These are phyloP conservation scores for Teunomyces aglyptinius DNA, from an alignment of 805 yeast genomes.

Conservation along the genomic window DNA sequence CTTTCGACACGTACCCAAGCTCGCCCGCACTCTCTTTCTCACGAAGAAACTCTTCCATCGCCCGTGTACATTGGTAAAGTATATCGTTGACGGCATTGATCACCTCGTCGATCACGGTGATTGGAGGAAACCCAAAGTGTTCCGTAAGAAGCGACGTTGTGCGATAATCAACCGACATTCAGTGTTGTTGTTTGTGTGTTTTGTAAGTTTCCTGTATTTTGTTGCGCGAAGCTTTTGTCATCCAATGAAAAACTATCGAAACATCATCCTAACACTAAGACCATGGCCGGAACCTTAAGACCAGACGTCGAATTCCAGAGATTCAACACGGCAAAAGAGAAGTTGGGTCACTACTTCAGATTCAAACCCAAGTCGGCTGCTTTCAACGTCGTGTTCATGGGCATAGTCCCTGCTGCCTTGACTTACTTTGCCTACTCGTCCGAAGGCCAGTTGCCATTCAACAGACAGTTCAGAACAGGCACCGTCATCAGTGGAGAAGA, in stretches of 20 bases:
- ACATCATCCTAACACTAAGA: neutral
- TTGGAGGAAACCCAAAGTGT: slow-evolving; percentile 82
- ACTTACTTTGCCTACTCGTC: slow-evolving; percentile 34
- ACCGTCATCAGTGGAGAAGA: slow-evolving; percentile 35
- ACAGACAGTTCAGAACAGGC: slow-evolving; percentile 34
- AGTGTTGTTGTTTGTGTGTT: neutral
- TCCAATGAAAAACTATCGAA: slow-evolving; percentile 9
- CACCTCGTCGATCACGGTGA: slow-evolving; percentile 79
- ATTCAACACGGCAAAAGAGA: slow-evolving; percentile 43
- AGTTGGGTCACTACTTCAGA: slow-evolving; percentile 40
- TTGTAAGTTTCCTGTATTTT: neutral
- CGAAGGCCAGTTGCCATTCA: slow-evolving; percentile 37
- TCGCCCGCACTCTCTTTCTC: slow-evolving; percentile 23
- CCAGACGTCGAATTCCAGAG: slow-evolving; percentile 43
- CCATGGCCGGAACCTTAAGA: slow-evolving; percentile 44
- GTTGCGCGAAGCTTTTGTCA: neutral
- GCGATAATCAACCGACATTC: slow-evolving; percentile 25
- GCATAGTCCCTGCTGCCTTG: slow-evolving; percentile 36
- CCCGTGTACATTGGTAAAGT: slow-evolving; percentile 77
- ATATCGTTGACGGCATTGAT: slow-evolving; percentile 84
- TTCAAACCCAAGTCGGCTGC: slow-evolving; percentile 38
- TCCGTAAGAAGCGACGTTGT: slow-evolving; percentile 62
- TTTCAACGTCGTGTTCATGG: slow-evolving; percentile 38
- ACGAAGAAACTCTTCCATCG: slow-evolving; percentile 64
- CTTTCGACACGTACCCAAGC: slow-evolving; percentile 12